Conservation (phyloP, 495 filamentous ascomycete genomes). For the Penicillium cataractarum region DNA sequence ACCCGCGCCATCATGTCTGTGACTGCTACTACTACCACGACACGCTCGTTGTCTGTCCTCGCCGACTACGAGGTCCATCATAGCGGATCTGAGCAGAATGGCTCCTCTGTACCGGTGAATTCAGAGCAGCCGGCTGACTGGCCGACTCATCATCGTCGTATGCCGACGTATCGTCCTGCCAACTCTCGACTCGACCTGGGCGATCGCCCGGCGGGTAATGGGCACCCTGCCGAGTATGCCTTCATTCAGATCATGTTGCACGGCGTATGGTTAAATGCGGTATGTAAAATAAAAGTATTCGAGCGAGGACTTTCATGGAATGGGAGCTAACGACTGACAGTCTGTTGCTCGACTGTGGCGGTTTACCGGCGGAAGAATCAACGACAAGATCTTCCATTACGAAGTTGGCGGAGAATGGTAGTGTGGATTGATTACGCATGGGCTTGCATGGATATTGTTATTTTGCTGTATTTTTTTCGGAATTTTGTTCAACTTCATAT, state of each 20-base stretch:
- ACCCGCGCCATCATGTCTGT: constrained; percentile 39
- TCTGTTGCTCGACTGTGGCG: constrained; percentile 44
- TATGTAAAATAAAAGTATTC: constrained; percentile 34
- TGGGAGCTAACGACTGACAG: constrained; percentile 27
- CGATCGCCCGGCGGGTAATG: constrained; percentile 47
- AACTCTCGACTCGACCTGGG: constrained; percentile 46
- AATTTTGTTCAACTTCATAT: background rate
- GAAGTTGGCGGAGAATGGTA: constrained; percentile 57
- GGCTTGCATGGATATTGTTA: background rate
- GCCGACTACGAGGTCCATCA: constrained; percentile 55
- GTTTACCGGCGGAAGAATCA: constrained; percentile 47
- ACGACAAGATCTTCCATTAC: constrained; percentile 46
- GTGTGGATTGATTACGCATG: constrained; percentile 13
- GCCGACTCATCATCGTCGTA: constrained; percentile 50
- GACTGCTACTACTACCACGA: constrained; percentile 38
- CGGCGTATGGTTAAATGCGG: constrained; percentile 55
- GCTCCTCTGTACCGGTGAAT: background rate
- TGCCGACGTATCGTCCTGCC: constrained; percentile 53
- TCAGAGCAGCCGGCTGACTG: constrained; percentile 36
- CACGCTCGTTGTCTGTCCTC: constrained; percentile 36
- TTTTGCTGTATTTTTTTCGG: background rate
- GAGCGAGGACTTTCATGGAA: background rate
- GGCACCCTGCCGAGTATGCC: constrained; percentile 39
- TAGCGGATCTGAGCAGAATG: constrained; percentile 26
- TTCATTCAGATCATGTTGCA: constrained; percentile 58